A percentile compares a stretch with the other conserved stretches of the same genome.
phyloP scores from a whole-genome alignment of 441 rosid species.

The Populus hybrid region DNA sequence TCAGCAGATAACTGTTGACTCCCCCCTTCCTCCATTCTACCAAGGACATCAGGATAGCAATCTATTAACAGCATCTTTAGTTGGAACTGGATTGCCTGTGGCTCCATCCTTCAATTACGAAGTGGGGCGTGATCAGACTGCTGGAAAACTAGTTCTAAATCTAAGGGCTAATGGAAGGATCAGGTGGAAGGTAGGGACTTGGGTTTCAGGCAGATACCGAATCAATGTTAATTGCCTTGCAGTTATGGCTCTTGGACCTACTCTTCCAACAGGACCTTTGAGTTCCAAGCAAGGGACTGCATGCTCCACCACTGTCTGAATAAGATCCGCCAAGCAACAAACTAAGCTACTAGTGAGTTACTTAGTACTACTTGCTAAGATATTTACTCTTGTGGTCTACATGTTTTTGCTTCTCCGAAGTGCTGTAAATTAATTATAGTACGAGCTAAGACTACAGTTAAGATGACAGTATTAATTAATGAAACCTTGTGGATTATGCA shows the following conservation, averaged over 20 bases:
- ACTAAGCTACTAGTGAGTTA: neutral
- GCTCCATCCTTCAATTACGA: constrained; percentile 48
- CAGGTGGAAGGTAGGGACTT: constrained; percentile 63
- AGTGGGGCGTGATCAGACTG: constrained; percentile 45
- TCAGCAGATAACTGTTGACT: constrained; percentile 53
- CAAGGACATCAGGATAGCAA: constrained; percentile 51
- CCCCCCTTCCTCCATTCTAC: constrained; percentile 54
- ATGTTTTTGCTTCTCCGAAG: constrained; percentile 3
- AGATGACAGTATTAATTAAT: neutral
- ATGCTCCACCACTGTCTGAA: constrained; percentile 51
- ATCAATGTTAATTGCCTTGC: constrained; percentile 51
- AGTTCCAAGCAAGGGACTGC: constrained; percentile 40
- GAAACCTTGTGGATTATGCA: neutral
- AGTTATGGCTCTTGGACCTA: constrained; percentile 46
- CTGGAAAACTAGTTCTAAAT: constrained; percentile 37
- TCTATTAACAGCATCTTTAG: constrained; percentile 43
- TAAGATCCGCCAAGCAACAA: neutral
- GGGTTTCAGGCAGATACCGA: constrained; percentile 61
- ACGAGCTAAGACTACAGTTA: neutral
- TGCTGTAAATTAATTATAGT: neutral
- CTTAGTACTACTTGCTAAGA: neutral
- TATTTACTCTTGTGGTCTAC: neutral
- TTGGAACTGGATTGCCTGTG: constrained; percentile 47
- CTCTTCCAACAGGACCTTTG: constrained; percentile 34
- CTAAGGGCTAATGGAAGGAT: constrained; percentile 48